A percentile compares a stretch with the other conserved stretches of the same genome.
Evolutionary conservation across 2,329 filamentous ascomycete genomes (phyloP).

Genomic region (Alternaria gaisen): DNA sequence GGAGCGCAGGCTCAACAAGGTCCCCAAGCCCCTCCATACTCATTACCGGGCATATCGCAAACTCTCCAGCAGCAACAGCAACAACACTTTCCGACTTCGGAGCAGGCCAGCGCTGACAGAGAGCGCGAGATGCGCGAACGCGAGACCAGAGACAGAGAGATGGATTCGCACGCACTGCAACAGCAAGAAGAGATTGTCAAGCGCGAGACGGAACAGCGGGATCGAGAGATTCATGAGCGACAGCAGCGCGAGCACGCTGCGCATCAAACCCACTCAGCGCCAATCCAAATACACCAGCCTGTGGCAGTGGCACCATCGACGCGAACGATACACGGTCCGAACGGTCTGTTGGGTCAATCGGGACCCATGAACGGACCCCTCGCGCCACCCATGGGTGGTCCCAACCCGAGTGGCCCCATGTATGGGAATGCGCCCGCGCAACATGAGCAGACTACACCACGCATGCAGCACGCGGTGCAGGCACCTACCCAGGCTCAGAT

Average conservation of each 20-base stretch:
- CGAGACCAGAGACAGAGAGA: slow-evolving; percentile 59
- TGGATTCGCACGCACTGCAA: slow-evolving; percentile 57
- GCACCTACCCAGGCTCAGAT: slow-evolving; percentile 63
- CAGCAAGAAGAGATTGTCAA: slow-evolving; percentile 65
- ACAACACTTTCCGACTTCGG: slow-evolving; percentile 48
- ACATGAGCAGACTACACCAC: slow-evolving; percentile 61
- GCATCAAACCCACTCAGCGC: slow-evolving; percentile 86
- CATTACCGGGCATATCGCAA: slow-evolving; percentile 57
- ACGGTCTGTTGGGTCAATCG: slow-evolving; percentile 76
- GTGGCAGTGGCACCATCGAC: slow-evolving; percentile 78
- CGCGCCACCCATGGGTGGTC: slow-evolving; percentile 63
- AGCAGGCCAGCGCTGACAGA: slow-evolving; percentile 51
- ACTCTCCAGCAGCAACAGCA: slow-evolving; percentile 52
- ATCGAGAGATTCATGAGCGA: slow-evolving; percentile 62
- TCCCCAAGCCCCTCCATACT: slow-evolving; percentile 53
- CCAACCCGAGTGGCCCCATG: slow-evolving; percentile 68
- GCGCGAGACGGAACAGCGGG: slow-evolving; percentile 58
- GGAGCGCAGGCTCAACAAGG: slow-evolving; percentile 47
- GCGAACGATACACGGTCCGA: slow-evolving; percentile 87
- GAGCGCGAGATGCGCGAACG: slow-evolving; percentile 59
- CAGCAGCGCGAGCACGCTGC: slow-evolving; percentile 74
- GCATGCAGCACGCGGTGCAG: slow-evolving; percentile 69
- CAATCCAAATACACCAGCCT: slow-evolving; percentile 92
- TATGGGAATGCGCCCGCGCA: slow-evolving; percentile 77
- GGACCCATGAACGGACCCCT: slow-evolving; percentile 60